Evolutionary conservation across 2,329 filamentous ascomycete genomes (phyloP).

Genomic region (Penicillium aurantiogriseum): DNA sequence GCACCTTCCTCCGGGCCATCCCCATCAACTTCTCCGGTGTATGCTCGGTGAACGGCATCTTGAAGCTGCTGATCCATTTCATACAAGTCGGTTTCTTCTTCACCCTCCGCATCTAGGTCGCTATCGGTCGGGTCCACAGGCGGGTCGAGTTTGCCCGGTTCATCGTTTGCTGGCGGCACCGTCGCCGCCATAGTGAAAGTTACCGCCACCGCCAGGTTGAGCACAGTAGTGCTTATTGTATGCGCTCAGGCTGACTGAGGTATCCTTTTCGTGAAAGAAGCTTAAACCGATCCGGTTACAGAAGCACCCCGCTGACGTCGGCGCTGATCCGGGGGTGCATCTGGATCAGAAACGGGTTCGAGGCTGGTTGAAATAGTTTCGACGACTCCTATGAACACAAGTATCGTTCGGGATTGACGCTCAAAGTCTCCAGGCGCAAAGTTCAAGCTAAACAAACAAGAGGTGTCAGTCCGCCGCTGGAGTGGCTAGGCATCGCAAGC

Average conservation of each 20-base stretch:
- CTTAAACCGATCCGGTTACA: constrained; percentile 30
- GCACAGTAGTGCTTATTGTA: constrained; percentile 8
- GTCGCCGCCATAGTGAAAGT: constrained; percentile 43
- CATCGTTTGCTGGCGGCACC: constrained; percentile 40
- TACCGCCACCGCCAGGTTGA: constrained; percentile 41
- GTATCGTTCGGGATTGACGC: background rate
- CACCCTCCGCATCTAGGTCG: constrained; percentile 47
- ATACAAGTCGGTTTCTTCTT: constrained; percentile 44
- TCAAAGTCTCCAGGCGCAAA: constrained; percentile 15
- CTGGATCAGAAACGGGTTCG: constrained; percentile 16
- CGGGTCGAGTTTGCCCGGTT: constrained; percentile 32
- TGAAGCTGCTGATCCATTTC: constrained; percentile 42
- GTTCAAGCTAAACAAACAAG: constrained; percentile 17
- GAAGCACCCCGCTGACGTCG: constrained; percentile 30
- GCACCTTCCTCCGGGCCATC: constrained; percentile 28
- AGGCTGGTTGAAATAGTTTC: background rate
- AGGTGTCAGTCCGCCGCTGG: constrained; percentile 18
- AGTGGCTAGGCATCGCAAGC: constrained; percentile 14
- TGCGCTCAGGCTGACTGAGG: constrained; percentile 7
- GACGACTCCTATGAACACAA: background rate
- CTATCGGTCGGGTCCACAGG: constrained; percentile 39
- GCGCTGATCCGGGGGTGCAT: constrained; percentile 25
- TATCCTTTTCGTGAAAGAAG: constrained; percentile 16
- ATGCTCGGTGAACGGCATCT: constrained; percentile 39
- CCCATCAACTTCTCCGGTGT: constrained; percentile 32